Base-by-base conservation (phyloP, 345 rosid genomes). In the Eucalyptus camaldulensis region DNA sequence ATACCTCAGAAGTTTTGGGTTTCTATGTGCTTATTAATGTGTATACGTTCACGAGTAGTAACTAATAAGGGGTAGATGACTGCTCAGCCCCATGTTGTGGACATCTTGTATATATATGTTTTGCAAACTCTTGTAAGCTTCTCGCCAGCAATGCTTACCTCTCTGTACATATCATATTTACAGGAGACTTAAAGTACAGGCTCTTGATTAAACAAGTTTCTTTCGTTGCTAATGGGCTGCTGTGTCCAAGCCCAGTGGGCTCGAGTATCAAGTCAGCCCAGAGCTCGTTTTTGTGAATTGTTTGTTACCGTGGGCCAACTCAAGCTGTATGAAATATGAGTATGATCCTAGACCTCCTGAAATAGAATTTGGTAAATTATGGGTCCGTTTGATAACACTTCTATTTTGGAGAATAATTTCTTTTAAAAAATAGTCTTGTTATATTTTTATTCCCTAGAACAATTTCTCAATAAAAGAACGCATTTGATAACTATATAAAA, bases 391-490 rank as follows among this genome's bases (percentile, higher is more conserved):
- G 10, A 53, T 53, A 53, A 53, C 24, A 1, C 10, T 53, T 19
- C 0, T 51, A 0, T 7, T 17, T 0, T 0, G 9, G 2, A 0
- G 0, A 51, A 53, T 53, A 17, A 19, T 53, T 53, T 17, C 0
- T 17, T 53, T 53, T 1, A 0, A 19, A 17, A 17, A 53, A 53
- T 53, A 19, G 0, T 53, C 0, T 17, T 53, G 7, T 53, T 53
- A 17, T 53, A 53, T 53, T 53, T 53, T 1, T 53, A 51, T 51
- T 51, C 1, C 4, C 2, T 1, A 1, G 2, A 51, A 51, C 22
- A 3, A 17, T 51, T 51, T 51, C 22, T 51, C 2, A 51, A 51
- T 7, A 51, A 51, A 51, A 51, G 1, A 7, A 51, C 0, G 22
- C 1, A 0, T 51, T 51, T 51, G 4, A 51, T 51, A 51, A 51